phyloP scores from a whole-genome alignment of 495 filamentous ascomycete species.

The Penicillium antarcticum region DNA sequence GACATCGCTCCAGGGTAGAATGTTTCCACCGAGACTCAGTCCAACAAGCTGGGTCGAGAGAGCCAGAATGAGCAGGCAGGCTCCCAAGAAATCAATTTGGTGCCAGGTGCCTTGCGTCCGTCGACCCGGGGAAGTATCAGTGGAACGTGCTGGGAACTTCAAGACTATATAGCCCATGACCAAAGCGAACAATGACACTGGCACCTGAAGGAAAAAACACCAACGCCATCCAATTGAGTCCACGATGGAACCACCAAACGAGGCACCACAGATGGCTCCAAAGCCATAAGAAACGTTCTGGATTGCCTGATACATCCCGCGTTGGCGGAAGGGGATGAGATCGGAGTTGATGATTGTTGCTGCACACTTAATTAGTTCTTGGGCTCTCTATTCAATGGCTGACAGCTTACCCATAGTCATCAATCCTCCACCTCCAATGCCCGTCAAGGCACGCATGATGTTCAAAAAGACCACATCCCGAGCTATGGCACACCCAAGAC shows the following conservation, averaged over 20 bases:
- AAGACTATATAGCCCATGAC: slow-evolving; percentile 52
- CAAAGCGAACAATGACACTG: slow-evolving; percentile 51
- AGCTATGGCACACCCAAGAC: slow-evolving; percentile 46
- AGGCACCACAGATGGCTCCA: slow-evolving; percentile 64
- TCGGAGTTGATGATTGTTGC: slow-evolving; percentile 66
- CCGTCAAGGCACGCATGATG: slow-evolving; percentile 72
- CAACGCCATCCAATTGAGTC: slow-evolving; percentile 69
- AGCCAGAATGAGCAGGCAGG: slow-evolving; percentile 53
- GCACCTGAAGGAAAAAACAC: slow-evolving; percentile 47
- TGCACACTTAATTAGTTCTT: slow-evolving; percentile 11
- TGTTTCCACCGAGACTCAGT: slow-evolving; percentile 59
- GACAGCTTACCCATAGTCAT: slow-evolving; percentile 59
- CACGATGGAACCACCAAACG: slow-evolving; percentile 61
- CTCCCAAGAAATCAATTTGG: slow-evolving; percentile 54
- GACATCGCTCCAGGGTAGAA: slow-evolving; percentile 54
- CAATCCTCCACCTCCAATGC: slow-evolving; percentile 57
- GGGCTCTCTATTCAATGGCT: too few species aligned
- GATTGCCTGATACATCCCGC: slow-evolving; percentile 63
- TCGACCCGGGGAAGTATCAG: slow-evolving; percentile 14
- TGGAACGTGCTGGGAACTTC: slow-evolving; percentile 30
- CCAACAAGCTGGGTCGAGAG: slow-evolving; percentile 57
- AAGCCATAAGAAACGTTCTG: slow-evolving; percentile 63
- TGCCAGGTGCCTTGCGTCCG: slow-evolving; percentile 43
- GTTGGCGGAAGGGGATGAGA: slow-evolving; percentile 59
- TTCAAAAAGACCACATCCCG: slow-evolving; percentile 63